Percentiles rank a stretch among this genome's conserved stretches.
These are phyloP conservation scores for Saccharomycopsis guyanensis DNA, from an alignment of 805 yeast genomes.

Conservation along the genomic window DNA sequence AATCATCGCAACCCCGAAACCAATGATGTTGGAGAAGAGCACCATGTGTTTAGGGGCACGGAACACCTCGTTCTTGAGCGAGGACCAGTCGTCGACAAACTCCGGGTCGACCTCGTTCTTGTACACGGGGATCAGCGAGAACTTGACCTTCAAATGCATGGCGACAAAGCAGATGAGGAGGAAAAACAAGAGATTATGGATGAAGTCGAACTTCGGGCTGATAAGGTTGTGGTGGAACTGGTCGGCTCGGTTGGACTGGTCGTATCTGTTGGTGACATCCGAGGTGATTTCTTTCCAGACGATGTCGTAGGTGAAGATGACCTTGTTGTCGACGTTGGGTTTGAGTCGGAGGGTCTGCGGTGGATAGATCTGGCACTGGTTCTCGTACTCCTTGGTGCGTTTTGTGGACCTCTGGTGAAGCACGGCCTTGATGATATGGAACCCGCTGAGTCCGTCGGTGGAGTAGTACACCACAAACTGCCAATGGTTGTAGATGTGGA, in stretches of 20 bases:
- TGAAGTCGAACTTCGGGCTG: conserved; percentile 21
- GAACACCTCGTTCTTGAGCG: conserved; percentile 13
- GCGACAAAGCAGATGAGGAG: conserved; percentile 3
- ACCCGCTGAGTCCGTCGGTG: conserved; percentile 21
- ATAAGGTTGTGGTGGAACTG: conserved; percentile 25
- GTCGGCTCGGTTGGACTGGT: conserved; percentile 20
- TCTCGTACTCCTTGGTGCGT: conserved; percentile 24
- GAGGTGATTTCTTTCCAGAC: conserved; percentile 25
- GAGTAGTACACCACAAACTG: conserved; percentile 26
- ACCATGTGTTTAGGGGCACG: conserved; percentile 9
- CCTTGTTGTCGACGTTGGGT: conserved; percentile 25
- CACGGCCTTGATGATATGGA: conserved; percentile 25
- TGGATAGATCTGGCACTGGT: conserved; percentile 24
- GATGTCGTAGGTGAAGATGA: conserved; percentile 26
- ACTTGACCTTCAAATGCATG: not conserved
- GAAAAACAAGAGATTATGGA: conserved; percentile 21
- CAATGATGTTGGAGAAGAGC: conserved; percentile 10
- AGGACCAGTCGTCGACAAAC: conserved; percentile 5
- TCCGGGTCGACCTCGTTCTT: not conserved
- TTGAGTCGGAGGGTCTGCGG: conserved; percentile 24
- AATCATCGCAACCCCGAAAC: conserved; percentile 13
- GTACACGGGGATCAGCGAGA: not conserved
- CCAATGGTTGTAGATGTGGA: conserved; percentile 28
- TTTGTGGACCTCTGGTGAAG: conserved; percentile 25
- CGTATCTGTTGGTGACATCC: conserved; percentile 12